Evolutionary conservation across 2,329 filamentous ascomycete species (phyloP), one percentile per base, ranked within the genome.

Genomic region (Microcyclospora pomicola): DNA sequence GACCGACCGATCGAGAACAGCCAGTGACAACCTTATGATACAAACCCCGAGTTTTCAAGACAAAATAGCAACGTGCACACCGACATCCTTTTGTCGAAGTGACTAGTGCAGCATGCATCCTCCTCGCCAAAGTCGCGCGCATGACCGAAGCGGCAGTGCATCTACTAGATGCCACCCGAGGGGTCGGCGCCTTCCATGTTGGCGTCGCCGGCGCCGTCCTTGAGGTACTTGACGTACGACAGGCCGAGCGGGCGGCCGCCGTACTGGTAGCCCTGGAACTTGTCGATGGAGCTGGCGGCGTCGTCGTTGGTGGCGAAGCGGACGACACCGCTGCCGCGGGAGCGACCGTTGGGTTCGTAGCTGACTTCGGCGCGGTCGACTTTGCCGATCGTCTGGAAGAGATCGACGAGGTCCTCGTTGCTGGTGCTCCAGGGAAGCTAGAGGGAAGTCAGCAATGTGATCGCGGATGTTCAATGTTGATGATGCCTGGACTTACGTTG

Each of bases 281-380:
- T 98, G 54, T 84, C 75, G 31, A 98, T 96, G 33, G 88, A 81
- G 15, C 86, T 95, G 52, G 94, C 86, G 1, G 91, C 86, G 45
- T 86, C 92, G 7, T 87, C 78, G 12, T 75, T 66, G 38, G 65
- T 74, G 56, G 92, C 84, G 58, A 98, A 96, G 45, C 91, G 80
- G 39, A 98, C 91, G n/a, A 98, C 91, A 58, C 91, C 91, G 42
- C 83, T 91, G 47, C 91, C 91, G 47, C 86, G 82, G 42, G 91
- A 98, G 52, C 91, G 83, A 33, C 91, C 91, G 54, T 92, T 96
- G 3, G 84, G 82, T 61, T 98, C 91, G 56, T 98, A 96, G 63
- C 98, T 91, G 40, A 98, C 96, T 65, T 98, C 91, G n/a, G 91
- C 91, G 53, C 91, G 86, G 54, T 95, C 86, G 42, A 98, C 91